These are phyloP conservation scores for Penium margaritaceum DNA, from an alignment of 139 green algal genomes.

Conservation along the genomic window DNA sequence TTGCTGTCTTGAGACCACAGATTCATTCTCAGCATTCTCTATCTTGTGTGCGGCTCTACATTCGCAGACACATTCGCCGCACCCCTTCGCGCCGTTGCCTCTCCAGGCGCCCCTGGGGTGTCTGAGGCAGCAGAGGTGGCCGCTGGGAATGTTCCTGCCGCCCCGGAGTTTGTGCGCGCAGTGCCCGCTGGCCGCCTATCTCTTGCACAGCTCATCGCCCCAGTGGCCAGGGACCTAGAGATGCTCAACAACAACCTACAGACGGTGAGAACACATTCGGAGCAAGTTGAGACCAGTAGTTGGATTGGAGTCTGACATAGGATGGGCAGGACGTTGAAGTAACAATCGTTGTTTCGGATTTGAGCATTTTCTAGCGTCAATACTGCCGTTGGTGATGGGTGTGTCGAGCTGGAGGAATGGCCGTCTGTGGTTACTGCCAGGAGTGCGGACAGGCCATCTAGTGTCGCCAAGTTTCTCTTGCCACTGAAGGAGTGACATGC, in stretches of 20 bases:
- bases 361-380: background rate
- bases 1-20: too few species aligned
- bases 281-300: background rate
- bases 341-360: slow-evolving; percentile 2
- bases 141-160: too few species aligned
- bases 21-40: too few species aligned
- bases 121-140: too few species aligned
- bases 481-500: too few species aligned
- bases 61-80: too few species aligned
- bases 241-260: slow-evolving; percentile 37
- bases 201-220: slow-evolving; percentile 9
- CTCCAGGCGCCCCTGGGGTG: too few species aligned
- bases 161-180: slow-evolving; percentile 5
- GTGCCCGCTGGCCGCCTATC: slow-evolving; percentile 14
- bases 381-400: background rate
- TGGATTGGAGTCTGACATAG: background rate
- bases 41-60: too few species aligned
- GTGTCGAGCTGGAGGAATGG: background rate
- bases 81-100: too few species aligned
- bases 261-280: background rate
- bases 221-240: slow-evolving; percentile 19
- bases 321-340: too few species aligned
- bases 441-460: too few species aligned
- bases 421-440: background rate
- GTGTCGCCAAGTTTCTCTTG: background rate